Evolutionary conservation across 768 basidiomycete genomes (phyloP), one percentile per base, ranked within the genome.

Genomic region (Pisolithus microcarpus): DNA sequence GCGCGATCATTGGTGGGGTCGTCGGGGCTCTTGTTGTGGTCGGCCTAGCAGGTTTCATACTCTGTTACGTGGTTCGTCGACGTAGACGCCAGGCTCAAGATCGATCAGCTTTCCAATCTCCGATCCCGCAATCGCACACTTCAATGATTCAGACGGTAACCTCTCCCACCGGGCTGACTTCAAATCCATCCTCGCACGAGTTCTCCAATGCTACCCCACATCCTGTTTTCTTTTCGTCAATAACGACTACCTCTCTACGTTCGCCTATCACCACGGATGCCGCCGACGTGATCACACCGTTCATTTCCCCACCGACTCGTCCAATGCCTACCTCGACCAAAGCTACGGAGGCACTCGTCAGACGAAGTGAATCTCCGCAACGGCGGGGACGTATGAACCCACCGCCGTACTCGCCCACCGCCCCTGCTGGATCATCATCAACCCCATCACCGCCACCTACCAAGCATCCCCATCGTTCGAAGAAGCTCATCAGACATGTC

Each of bases 361-460:
- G 55, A 43, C 47, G 42, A 10, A 31, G 21, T 1, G 46, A 26
- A 19, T 26, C 54, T 26, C 36, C 55, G 0, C 37, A 42, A 28
- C 55, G 30, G 31, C 57, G 60, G 8, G 23, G 30, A 9, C 56
- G 65, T 1, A 40, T 66, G 50, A 66, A 66, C 38, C 65, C 66
- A 15, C 65, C 66, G 3, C 52, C 65, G 5, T 66, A 66, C 37
- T 51, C 58, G 24, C 49, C 51, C 10, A 46, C 51, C 18, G 39
- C 38, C 7, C 51, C 56, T 5, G 30, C n/a, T 18, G 21, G 16
- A 13, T 10, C 16, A 11, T 46, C 44, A 28, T 16, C 44, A 18
- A 18, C 44, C 15, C 44, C 44, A 9, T 24, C 23, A 7, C 19
- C 19, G 10, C 23, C 42, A 43, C 42, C 23, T 23, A 7, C 23